A percentile compares a stretch with the other conserved stretches of the same genome.
Evolutionary conservation across 2,329 filamentous ascomycete species (phyloP).

Genomic region (Colletotrichum sp.): DNA sequence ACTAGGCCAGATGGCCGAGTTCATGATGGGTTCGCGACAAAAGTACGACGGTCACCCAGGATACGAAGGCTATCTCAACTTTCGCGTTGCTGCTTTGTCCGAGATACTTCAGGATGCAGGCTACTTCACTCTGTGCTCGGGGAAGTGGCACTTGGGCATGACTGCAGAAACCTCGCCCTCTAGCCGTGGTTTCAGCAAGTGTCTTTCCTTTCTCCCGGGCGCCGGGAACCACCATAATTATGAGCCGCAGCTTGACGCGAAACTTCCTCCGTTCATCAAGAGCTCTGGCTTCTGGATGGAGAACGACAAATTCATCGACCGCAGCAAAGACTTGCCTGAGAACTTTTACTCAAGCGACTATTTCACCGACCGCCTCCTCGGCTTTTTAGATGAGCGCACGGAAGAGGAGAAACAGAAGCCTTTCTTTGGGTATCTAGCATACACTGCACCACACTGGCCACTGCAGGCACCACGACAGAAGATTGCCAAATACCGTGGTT

Average conservation of each 20-base stretch:
- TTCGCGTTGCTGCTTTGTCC: constrained; percentile 61
- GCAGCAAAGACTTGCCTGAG: neutral
- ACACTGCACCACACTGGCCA: constrained; percentile 59
- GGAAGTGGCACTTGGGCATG: constrained; percentile 69
- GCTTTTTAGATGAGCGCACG: neutral
- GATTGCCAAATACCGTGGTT: constrained; percentile 51
- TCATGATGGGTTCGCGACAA: constrained; percentile 35
- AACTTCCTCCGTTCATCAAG: neutral
- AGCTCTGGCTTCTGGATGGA: neutral
- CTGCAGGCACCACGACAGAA: constrained; percentile 52
- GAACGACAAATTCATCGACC: neutral
- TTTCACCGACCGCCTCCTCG: neutral
- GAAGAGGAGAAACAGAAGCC: neutral
- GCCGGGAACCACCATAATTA: constrained; percentile 58
- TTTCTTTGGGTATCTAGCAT: constrained; percentile 46
- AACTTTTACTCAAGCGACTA: neutral
- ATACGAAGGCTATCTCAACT: constrained; percentile 69
- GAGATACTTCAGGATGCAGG: constrained; percentile 64
- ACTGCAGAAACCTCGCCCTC: constrained; percentile 61
- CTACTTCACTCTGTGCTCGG: constrained; percentile 65
- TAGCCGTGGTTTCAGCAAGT: constrained; percentile 62
- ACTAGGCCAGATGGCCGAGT: constrained; percentile 64
- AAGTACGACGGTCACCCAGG: constrained; percentile 61
- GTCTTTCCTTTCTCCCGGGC: constrained; percentile 64
- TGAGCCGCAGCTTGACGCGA: neutral